These are phyloP conservation scores for Puya raimondii DNA, from an alignment of 176 grass and related monocot species.

Conservation along the genomic window DNA sequence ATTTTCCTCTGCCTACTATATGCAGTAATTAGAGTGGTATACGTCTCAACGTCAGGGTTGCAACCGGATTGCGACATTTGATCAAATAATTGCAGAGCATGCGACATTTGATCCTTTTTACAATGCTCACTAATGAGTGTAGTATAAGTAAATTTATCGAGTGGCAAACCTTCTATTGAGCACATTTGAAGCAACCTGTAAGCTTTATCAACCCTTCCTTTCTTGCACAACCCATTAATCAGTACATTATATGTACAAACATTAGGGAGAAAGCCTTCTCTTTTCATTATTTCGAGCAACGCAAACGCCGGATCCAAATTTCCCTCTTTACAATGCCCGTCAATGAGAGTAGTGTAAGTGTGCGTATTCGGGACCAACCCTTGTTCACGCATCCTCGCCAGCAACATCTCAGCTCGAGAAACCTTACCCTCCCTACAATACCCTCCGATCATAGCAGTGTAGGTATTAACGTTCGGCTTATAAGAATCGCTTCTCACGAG, in stretches of 20 bases:
- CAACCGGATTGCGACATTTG: constrained; percentile 56
- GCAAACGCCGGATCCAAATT: constrained; percentile 56
- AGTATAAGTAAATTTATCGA: constrained; percentile 81
- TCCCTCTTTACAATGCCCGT: constrained; percentile 57
- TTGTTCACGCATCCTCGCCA: constrained; percentile 76
- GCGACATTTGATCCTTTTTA: constrained; percentile 55
- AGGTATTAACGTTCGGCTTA: constrained; percentile 71
- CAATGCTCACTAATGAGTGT: constrained; percentile 67
- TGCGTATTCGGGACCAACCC: constrained; percentile 60
- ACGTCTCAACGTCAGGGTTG: constrained; percentile 65
- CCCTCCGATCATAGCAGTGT: constrained; percentile 81
- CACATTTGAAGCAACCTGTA: constrained; percentile 60
- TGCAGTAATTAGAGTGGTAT: constrained; percentile 68
- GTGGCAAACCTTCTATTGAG: constrained; percentile 41
- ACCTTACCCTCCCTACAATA: constrained; percentile 81
- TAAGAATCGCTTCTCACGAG: constrained; percentile 68
- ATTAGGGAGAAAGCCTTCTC: constrained; percentile 50
- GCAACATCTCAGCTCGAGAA: constrained; percentile 71
- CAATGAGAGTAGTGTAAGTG: constrained; percentile 61
- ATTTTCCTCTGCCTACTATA: constrained; percentile 62
- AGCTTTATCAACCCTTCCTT: constrained; percentile 57
- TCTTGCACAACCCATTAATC: constrained; percentile 63
- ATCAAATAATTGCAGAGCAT: constrained; percentile 59
- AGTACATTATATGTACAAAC: constrained; percentile 83
- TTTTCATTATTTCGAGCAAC: constrained; percentile 55